A percentile compares a stretch with the other conserved stretches of the same genome.
phyloP scores from a whole-genome alignment of 148 eudicot species.

The Euryodendron excelsum region DNA sequence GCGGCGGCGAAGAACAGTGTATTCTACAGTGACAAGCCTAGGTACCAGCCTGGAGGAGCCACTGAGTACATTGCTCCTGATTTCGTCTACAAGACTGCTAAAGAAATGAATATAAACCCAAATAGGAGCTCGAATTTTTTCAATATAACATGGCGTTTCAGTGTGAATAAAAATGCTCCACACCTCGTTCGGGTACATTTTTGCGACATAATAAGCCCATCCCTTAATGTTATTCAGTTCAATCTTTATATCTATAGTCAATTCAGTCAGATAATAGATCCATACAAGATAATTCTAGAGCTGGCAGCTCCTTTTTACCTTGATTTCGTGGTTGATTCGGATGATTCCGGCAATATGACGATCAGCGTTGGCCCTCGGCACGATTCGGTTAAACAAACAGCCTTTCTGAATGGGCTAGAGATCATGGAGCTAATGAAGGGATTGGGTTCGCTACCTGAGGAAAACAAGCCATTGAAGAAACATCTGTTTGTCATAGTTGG shows the following conservation, averaged over 20 bases:
- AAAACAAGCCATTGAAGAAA: not conserved
- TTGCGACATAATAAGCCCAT: constrained; percentile 27
- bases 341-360: constrained; percentile 23
- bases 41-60: constrained; percentile 3
- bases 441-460: not conserved
- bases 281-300: not conserved
- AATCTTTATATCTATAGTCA: constrained; percentile 28
- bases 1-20: not conserved
- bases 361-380: constrained; percentile 29
- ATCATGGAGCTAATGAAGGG: constrained; percentile 35
- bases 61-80: constrained; percentile 20
- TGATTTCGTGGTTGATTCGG: constrained; percentile 38
- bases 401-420: constrained; percentile 51
- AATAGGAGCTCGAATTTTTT: not conserved
- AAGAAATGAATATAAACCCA: constrained; percentile 8
- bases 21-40: not conserved
- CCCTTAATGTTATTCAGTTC: not conserved
- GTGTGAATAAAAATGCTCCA: constrained; percentile 11
- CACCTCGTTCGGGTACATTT: constrained; percentile 43
- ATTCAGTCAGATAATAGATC: not conserved
- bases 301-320: constrained; percentile 27
- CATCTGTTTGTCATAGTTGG: constrained; percentile 18
- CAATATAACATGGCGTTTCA: constrained; percentile 38
- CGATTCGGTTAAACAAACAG: not conserved
- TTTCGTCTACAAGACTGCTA: constrained; percentile 30